Percentiles rank a stretch among this genome's conserved stretches.
These are phyloP conservation scores for Xylariaceae sp. DNA, from an alignment of 2,329 filamentous ascomycete genomes.

Conservation along the genomic window DNA sequence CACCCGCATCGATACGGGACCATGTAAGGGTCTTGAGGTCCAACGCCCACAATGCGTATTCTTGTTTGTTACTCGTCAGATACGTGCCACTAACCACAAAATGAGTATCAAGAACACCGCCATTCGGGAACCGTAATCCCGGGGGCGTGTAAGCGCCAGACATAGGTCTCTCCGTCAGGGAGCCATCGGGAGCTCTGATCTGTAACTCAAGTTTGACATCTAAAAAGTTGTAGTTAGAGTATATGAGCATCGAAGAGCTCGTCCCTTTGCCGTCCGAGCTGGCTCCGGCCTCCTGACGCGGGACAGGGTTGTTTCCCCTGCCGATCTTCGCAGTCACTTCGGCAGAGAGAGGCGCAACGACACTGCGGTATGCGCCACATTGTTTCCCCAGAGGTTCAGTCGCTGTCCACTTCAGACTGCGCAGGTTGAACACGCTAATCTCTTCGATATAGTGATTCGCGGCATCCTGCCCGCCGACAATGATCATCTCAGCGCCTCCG, in stretches of 20 bases:
- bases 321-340: constrained; percentile 62
- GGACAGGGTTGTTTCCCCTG: constrained; percentile 44
- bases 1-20: constrained; percentile 93
- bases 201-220: constrained; percentile 96
- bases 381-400: constrained; percentile 83
- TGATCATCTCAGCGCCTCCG: constrained; percentile 93
- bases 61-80: constrained; percentile 93
- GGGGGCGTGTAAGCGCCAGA: constrained; percentile 80
- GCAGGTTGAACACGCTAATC: constrained; percentile 94
- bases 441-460: constrained; percentile 99
- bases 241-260: constrained; percentile 81
- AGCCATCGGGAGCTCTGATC: constrained; percentile 77
- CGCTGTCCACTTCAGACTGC: constrained; percentile 91
- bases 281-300: constrained; percentile 42
- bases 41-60: constrained; percentile 94
- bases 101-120: constrained; percentile 89
- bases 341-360: constrained; percentile 76
- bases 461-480: constrained; percentile 93
- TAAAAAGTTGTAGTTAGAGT: constrained; percentile 98
- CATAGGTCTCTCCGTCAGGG: constrained; percentile 83
- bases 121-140: constrained; percentile 90
- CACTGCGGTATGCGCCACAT: constrained; percentile 93
- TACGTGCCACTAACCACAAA: constrained; percentile 98
- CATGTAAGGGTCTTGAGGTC: constrained; percentile 84
- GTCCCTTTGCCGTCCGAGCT: constrained; percentile 52